Base-by-base conservation (phyloP, 192 early-diverging fungal genomes). In the Gryganskiella cystojenkinii region DNA sequence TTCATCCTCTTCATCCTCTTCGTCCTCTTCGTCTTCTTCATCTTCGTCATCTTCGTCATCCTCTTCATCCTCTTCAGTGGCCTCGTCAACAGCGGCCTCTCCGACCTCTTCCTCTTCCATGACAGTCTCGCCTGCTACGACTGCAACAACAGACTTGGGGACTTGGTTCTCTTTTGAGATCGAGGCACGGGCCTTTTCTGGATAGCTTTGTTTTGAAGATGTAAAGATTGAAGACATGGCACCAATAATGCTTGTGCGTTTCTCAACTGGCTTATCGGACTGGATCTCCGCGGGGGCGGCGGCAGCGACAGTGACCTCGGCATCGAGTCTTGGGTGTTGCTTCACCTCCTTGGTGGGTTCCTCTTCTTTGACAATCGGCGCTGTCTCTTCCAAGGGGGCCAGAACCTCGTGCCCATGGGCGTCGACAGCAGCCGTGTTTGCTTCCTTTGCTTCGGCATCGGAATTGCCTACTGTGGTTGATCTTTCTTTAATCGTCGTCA, bases 221-320 rank as follows among this genome's bases (percentile, higher is more conserved):
- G 34, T 66, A 34, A 75, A 61, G 3, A 61, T 22, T 3, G 71
- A 66, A 19, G 64, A 61, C 13, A 65, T 63, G 0, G 57, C 71
- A 10, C 44, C 64, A 40, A 75, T 75, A 44, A 75, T 61, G 30
- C 71, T 75, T 27, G 58, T 61, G 6, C 71, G 51, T 6, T 75
- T 75, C 50, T 73, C 71, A 1, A 51, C 62, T 9, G 62, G 56
- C 17, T 73, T 73, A 20, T 57, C 47, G 31, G 30, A n/a, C n/a
- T n/a, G n/a, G n/a, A n/a, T 8, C 9, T 46, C 47, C 22, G 33
- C 33, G 11, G 30, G 4, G 5, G 47, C 31, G 3, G 20, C 22
- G 11, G 61, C 61, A 33, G 14, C 31, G 6, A 28, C 15, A 4
- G 47, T 22, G 28, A 19, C 33, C 22, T 24, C 30, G 14, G 64